Percentiles rank a stretch among this genome's conserved stretches.
phyloP scores from a whole-genome alignment of 768 basidiomycete species.

The Tylopilus intermedius region DNA sequence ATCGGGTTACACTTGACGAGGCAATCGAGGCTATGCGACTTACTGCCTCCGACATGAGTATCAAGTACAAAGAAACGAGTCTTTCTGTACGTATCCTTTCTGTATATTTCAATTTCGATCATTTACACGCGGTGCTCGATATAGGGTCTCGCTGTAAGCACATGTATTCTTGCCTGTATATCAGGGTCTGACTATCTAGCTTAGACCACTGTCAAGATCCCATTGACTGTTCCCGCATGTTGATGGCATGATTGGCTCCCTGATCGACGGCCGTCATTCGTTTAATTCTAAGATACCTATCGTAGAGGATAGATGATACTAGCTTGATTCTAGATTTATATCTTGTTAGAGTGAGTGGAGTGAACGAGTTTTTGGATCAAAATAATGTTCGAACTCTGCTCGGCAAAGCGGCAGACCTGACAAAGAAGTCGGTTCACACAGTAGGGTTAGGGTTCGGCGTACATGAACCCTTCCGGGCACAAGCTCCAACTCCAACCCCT shows the following conservation, averaged over 20 bases:
- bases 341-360: too few species aligned
- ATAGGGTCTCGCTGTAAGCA: constrained; percentile 57
- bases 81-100: constrained; percentile 57
- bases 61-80: constrained; percentile 94
- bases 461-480: too few species aligned
- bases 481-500: too few species aligned
- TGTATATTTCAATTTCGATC: neutral
- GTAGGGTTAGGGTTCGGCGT: too few species aligned
- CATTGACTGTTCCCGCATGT: constrained; percentile 80
- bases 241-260: constrained; percentile 24
- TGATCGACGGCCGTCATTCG: too few species aligned
- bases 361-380: too few species aligned
- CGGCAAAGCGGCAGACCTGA: too few species aligned
- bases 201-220: constrained; percentile 76
- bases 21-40: constrained; percentile 94
- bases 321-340: too few species aligned
- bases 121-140: constrained; percentile 1
- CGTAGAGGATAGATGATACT: neutral
- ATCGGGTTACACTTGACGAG: constrained; percentile 85
- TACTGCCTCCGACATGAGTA: constrained; percentile 91
- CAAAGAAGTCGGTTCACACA: too few species aligned
- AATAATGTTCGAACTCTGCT: too few species aligned
- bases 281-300: neutral
- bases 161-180: neutral
- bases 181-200: constrained; percentile 6